Evolutionary conservation across 805 yeast species (phyloP), one percentile per base, ranked within the genome.

Genomic region (Maudiozyma pseudohumilis): DNA sequence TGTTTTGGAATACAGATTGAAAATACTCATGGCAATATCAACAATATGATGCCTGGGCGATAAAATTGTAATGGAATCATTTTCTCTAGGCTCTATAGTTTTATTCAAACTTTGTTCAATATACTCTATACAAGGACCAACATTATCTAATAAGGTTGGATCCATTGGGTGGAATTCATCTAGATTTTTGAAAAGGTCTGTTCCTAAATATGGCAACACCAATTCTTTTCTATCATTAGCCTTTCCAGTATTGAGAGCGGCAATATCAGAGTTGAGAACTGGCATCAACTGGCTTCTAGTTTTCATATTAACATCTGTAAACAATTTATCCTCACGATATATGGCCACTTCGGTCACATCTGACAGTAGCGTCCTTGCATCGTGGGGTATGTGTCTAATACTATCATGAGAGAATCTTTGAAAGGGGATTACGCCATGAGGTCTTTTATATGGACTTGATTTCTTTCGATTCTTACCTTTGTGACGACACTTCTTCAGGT

Each of bases 31-130:
- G 5, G 48, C 42, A 3, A 58, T 21, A 12, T 55, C 52, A 10
- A 50, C 52, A 13, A 58, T 40, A 34, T 53, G 53, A 37, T 58
- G 63, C 35, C 63, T 46, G 4, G 59, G 49, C 5, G 61, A 47
- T 2, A 58, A 39, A 20, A 56, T 40, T 2, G 49, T 44, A 21
- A 44, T 38, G n/a, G 46, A 42, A 11, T 37, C 37, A 15, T 37
- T 38, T 4, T 31, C 17, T 11, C 32, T 41, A 31, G 36, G 39
- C 8, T 26, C 8, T 19, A 5, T 4, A 13, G 17, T 5, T 6
- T 39, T 28, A 6, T 18, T n/a, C n/a, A n/a, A n/a, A n/a, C 21
- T 19, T 41, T 40, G 20, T 6, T 43, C 32, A 2, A 54, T 40
- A 39, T 48, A 56, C 11, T 41, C 36, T 24, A 49, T 42, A 33